phyloP scores from a whole-genome alignment of 257 asterid genomes.

The Solanum appendiculatum region DNA sequence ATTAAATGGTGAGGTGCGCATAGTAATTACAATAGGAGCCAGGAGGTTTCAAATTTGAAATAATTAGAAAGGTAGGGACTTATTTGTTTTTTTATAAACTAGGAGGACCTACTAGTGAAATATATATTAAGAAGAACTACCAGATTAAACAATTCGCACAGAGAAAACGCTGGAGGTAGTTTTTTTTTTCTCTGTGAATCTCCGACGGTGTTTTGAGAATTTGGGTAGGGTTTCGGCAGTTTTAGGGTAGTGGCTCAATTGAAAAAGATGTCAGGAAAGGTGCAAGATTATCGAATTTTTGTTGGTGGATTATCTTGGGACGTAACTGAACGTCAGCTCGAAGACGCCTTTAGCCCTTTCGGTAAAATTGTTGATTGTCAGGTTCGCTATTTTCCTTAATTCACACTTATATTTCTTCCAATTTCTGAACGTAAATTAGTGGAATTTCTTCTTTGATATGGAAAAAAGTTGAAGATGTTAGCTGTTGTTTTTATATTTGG shows the following conservation, averaged over 20 bases:
- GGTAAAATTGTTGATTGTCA: conserved; percentile 85
- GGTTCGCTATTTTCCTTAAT: conserved; percentile 25
- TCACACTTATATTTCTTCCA: not conserved
- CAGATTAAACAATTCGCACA: not conserved
- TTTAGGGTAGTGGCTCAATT: not conserved
- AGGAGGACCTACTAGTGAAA: not conserved
- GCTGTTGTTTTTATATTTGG: not conserved
- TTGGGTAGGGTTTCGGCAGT: not conserved
- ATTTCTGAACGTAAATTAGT: not conserved
- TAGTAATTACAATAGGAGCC: no score
- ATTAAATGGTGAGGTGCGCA: no score
- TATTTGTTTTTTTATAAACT: not conserved
- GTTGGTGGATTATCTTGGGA: conserved; percentile 88
- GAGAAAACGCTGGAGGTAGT: not conserved
- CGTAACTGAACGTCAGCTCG: conserved; percentile 89
- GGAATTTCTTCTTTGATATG: not conserved
- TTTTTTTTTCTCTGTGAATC: not conserved
- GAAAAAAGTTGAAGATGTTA: not conserved
- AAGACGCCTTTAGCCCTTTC: conserved; percentile 68
- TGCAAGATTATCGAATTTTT: conserved; percentile 66
- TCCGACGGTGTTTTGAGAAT: not conserved
- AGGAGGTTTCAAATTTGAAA: not conserved
- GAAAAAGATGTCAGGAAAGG: conserved; percentile 62
- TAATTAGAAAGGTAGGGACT: not conserved
- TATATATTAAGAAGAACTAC: not conserved